phyloP scores from a whole-genome alignment of 2,329 filamentous ascomycete genomes.

The Talaromyces atroroseus region DNA sequence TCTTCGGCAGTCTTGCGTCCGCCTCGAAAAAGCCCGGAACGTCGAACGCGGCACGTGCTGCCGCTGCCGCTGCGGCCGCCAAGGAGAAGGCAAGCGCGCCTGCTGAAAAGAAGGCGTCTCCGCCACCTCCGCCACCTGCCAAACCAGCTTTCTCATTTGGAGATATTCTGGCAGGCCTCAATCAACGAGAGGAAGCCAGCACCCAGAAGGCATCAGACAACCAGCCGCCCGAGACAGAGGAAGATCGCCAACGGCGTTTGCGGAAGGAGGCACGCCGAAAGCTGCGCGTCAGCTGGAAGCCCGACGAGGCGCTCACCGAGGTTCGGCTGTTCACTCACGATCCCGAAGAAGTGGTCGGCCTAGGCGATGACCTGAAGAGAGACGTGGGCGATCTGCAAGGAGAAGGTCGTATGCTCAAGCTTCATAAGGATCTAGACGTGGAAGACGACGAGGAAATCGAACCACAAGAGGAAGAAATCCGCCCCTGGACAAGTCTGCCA shows the following conservation, averaged over 20 bases:
- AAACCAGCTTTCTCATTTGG: constrained; percentile 45
- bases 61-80: constrained; percentile 32
- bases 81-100: constrained; percentile 30
- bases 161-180: constrained; percentile 45
- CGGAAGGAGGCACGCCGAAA: constrained; percentile 58
- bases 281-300: constrained; percentile 57
- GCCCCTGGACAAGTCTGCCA: constrained; percentile 28
- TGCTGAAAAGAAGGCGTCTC: constrained; percentile 32
- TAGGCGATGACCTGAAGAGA: constrained; percentile 53
- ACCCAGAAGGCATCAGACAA: constrained; percentile 49
- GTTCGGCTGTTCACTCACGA: constrained; percentile 58
- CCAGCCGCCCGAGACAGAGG: constrained; percentile 52
- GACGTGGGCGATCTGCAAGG: constrained; percentile 57
- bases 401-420: constrained; percentile 48
- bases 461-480: constrained; percentile 35
- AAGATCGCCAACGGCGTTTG: constrained; percentile 54
- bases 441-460: constrained; percentile 54
- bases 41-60: constrained; percentile 45
- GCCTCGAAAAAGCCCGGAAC: constrained; percentile 48
- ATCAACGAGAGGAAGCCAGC: constrained; percentile 53
- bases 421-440: constrained; percentile 51
- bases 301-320: constrained; percentile 52
- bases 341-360: constrained; percentile 57
- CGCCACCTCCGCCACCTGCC: constrained; percentile 23
- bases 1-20: constrained; percentile 44